phyloP scores from a whole-genome alignment of 768 basidiomycete species.

The Lactarius sp. region DNA sequence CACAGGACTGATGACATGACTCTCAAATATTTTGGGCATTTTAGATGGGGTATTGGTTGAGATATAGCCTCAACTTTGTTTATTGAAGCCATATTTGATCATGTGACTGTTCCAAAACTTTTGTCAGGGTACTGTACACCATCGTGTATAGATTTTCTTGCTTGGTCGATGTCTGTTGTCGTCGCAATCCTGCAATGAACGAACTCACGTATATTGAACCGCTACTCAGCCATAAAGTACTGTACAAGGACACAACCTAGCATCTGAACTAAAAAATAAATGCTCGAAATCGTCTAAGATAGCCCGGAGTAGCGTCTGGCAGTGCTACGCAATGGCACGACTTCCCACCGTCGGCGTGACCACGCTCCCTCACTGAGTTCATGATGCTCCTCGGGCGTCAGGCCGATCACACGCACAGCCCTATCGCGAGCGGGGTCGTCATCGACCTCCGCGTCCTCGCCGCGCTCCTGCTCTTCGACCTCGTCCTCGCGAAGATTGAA shows the following conservation, averaged over 20 bases:
- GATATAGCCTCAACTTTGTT: too few species aligned
- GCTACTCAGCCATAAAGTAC: not conserved
- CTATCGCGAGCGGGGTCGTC: slow-evolving; percentile 58
- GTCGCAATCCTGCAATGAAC: too few species aligned
- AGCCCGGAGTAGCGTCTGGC: slow-evolving; percentile 3
- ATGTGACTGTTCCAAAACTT: too few species aligned
- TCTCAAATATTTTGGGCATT: too few species aligned
- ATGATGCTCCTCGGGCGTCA: slow-evolving; percentile 39
- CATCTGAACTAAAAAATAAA: not conserved
- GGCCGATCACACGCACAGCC: slow-evolving; percentile 49
- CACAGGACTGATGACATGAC: too few species aligned
- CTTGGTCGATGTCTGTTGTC: too few species aligned
- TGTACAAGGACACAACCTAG: not conserved
- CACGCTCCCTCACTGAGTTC: slow-evolving; percentile 35
- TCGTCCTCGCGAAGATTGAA: slow-evolving; percentile 70
- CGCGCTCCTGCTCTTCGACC: slow-evolving; percentile 70
- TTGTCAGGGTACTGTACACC: too few species aligned
- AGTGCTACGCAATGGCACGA: slow-evolving; percentile 40
- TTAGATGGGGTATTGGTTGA: too few species aligned
- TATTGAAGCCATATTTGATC: too few species aligned
- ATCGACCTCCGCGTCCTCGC: slow-evolving; percentile 75
- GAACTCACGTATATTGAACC: not conserved
- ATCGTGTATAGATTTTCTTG: not conserved
- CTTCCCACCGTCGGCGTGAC: slow-evolving; percentile 45
- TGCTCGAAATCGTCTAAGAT: not conserved